These are phyloP conservation scores for Sodiomyces alkalinus DNA, from an alignment of 2,329 filamentous ascomycete species.

Conservation along the genomic window DNA sequence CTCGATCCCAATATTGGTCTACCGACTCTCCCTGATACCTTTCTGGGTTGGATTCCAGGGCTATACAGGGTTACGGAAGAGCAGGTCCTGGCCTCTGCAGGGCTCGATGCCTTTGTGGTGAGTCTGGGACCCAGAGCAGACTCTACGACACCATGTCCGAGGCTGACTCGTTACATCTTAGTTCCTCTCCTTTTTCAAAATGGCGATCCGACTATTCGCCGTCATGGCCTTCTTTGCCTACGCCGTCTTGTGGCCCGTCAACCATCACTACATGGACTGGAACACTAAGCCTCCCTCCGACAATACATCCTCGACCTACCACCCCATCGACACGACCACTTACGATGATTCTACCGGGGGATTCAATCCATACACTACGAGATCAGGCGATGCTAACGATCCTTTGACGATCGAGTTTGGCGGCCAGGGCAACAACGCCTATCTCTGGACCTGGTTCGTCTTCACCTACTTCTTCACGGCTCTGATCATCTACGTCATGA, in stretches of 20 bases:
- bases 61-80: conserved; percentile 77
- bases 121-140: no score
- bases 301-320: no score
- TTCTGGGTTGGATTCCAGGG: conserved; percentile 87
- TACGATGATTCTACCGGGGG: neutral
- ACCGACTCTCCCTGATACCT: conserved; percentile 65
- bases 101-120: conserved; percentile 87
- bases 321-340: conserved; percentile 4
- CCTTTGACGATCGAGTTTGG: conserved; percentile 14
- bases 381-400: no score
- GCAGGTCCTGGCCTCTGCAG: conserved; percentile 77
- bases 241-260: conserved; percentile 72
- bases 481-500: conserved; percentile 68
- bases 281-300: no score
- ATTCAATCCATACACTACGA: neutral
- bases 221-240: conserved; percentile 71
- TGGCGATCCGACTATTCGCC: conserved; percentile 72
- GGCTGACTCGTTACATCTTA: conserved; percentile 9
- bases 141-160: no score
- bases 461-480: conserved; percentile 88
- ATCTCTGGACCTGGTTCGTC: conserved; percentile 85
- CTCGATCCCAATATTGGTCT: conserved; percentile 43
- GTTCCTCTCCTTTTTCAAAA: conserved; percentile 92
- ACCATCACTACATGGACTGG: conserved; percentile 52
- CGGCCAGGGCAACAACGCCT: conserved; percentile 26